phyloP scores from a whole-genome alignment of 805 yeast genomes.

The Ogataea thermomethanolica region DNA sequence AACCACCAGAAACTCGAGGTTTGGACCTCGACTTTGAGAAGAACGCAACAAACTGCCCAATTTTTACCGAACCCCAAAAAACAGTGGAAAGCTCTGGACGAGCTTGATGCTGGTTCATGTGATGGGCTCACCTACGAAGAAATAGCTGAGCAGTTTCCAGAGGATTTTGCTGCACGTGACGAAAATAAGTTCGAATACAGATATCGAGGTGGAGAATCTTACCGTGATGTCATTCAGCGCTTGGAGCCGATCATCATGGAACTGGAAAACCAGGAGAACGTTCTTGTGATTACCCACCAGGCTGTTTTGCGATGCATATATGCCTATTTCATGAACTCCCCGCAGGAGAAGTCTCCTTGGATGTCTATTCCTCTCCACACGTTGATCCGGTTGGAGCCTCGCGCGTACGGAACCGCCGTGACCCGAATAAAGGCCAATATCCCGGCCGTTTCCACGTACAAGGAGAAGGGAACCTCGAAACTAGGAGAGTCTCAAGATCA shows the following conservation, averaged over 20 bases:
- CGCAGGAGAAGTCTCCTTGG: conserved; percentile 98
- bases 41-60: conserved; percentile 93
- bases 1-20: conserved; percentile 72
- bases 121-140: conserved; percentile 97
- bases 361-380: conserved; percentile 98
- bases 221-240: conserved; percentile 90
- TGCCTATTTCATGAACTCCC: conserved; percentile 97
- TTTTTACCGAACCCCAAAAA: conserved; percentile 75
- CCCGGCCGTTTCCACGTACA: conserved; percentile 96
- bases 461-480: conserved; percentile 85
- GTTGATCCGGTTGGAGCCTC: conserved; percentile 88
- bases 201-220: conserved; percentile 96
- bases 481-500: conserved; percentile 47
- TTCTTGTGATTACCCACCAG: conserved; percentile 94
- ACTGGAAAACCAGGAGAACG: conserved; percentile 93
- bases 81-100: conserved; percentile 96
- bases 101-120: conserved; percentile 95
- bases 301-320: conserved; percentile 95
- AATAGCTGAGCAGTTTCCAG: conserved; percentile 80
- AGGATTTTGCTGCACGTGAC: conserved; percentile 93
- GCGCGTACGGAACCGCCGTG: conserved; percentile 86
- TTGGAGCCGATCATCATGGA: conserved; percentile 98
- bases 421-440: conserved; percentile 91
- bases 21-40: conserved; percentile 89
- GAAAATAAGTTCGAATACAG: conserved; percentile 94